Base-by-base conservation (phyloP, 805 yeast genomes). In the Komagataella pseudopastoris region DNA sequence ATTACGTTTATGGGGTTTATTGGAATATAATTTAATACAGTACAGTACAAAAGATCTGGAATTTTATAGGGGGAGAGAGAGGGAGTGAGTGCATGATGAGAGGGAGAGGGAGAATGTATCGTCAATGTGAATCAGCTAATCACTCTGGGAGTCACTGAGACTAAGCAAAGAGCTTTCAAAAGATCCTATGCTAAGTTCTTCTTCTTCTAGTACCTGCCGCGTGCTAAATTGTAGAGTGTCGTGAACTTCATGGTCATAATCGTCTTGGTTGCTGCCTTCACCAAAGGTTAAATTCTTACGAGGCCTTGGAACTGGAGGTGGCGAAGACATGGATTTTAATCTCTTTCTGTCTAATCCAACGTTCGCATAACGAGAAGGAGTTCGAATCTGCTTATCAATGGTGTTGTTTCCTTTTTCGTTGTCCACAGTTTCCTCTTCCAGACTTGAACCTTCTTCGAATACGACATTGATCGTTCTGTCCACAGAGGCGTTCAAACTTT, bases 141-240 rank as follows among this genome's bases (percentile, higher is more conserved):
- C 48, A 14, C 45, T 23, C 22, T 24, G 48, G 5, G 17, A 22
- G 8, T 36, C 20, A 7, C 16, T 16, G 48, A n/a, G 50, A 43
- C 50, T 24, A 16, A 46, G 48, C 30, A 46, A 22, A 23, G 48
- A 46, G 23, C 24, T 20, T 10, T n/a, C 48, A 17, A 22, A 48
- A 7, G 50, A 36, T 17, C 23, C 50, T 17, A n/a, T 23, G 45
- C 20, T 23, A 16, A 22, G 16, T 7, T 7, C 47, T 16, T 48
- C 51, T 10, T 48, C 48, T 18, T 48, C 51, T 39, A 50, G 36
- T 48, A 24, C 53, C 48, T 44, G 23, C 23, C 49, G 8, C 51
- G 51, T 16, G 22, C 24, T 18, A 16, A n/a, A 23, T 17, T 23
- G 24, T n/a, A 18, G 10, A 30, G 36, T 14, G 36, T 24, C 16